These are phyloP conservation scores for Emydomyces testavorans DNA, from an alignment of 2,329 filamentous ascomycete genomes.

Conservation along the genomic window DNA sequence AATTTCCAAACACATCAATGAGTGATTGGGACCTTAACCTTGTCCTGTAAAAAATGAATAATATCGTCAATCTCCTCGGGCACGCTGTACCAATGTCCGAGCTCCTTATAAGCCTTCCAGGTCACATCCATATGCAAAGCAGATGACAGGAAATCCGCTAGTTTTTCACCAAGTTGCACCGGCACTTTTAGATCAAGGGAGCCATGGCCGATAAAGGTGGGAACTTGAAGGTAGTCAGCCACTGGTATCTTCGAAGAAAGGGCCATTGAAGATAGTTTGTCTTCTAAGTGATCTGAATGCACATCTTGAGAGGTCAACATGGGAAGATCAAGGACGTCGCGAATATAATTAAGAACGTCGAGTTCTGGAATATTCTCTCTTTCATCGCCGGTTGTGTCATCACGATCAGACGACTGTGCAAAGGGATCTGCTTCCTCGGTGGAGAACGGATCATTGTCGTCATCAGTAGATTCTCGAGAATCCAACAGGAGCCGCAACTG, in stretches of 20 bases:
- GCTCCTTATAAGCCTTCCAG: conserved; percentile 33
- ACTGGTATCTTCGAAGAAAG: not conserved
- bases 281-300: not conserved
- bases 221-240: conserved; percentile 20
- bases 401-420: not conserved
- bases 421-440: not conserved
- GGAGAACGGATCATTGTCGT: conserved; percentile 1
- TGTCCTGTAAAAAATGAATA: conserved; percentile 23
- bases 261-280: not conserved
- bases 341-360: conserved; percentile 22
- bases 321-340: conserved; percentile 26
- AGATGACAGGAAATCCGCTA: conserved; percentile 21
- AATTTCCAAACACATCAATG: too few relatives aligned
- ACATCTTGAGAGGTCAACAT: not conserved
- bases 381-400: not conserved
- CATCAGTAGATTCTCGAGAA: conserved; percentile 12
- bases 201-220: conserved; percentile 38
- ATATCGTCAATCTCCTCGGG: conserved; percentile 42
- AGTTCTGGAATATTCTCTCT: conserved; percentile 14
- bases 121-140: conserved; percentile 21
- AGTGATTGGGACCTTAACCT: conserved; percentile 13
- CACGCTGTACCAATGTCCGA: conserved; percentile 41
- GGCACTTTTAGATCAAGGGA: conserved; percentile 32
- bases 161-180: conserved; percentile 24
- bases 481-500: conserved; percentile 2